These are phyloP conservation scores for Raffaelea albimanens DNA, from an alignment of 2,329 filamentous ascomycete genomes.

Conservation along the genomic window DNA sequence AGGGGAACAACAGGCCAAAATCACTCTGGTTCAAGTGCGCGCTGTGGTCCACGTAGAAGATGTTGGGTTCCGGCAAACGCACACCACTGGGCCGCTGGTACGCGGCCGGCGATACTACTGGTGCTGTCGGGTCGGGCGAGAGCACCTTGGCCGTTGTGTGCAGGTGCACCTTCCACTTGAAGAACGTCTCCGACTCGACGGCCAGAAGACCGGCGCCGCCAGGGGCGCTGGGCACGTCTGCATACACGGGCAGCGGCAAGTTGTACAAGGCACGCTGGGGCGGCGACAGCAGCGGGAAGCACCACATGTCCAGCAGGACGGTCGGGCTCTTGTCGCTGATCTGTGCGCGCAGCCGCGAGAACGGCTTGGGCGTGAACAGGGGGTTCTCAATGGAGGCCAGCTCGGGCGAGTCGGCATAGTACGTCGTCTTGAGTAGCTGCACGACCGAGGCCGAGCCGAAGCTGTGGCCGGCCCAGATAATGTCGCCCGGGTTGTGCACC, in stretches of 20 bases:
- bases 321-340: constrained; percentile 58
- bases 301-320: constrained; percentile 74
- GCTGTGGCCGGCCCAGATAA: constrained; percentile 71
- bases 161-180: constrained; percentile 67
- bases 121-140: constrained; percentile 41
- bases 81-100: constrained; percentile 34
- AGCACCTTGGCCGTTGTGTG: constrained; percentile 58
- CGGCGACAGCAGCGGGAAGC: constrained; percentile 58
- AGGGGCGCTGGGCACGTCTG: constrained; percentile 35
- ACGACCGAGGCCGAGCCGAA: constrained; percentile 68
- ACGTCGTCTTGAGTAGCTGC: constrained; percentile 72
- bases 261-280: constrained; percentile 55
- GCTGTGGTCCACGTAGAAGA: constrained; percentile 66
- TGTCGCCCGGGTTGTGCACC: constrained; percentile 60
- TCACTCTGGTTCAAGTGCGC: constrained; percentile 78
- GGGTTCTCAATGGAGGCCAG: constrained; percentile 40
- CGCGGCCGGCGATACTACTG: constrained; percentile 28
- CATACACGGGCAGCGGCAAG: constrained; percentile 64
- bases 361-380: constrained; percentile 48
- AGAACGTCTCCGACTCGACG: constrained; percentile 68
- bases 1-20: constrained; percentile 74
- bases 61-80: constrained; percentile 44
- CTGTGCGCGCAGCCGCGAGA: constrained; percentile 51
- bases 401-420: constrained; percentile 47
- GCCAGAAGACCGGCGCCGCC: constrained; percentile 55